Evolutionary conservation across 2,329 filamentous ascomycete genomes (phyloP).

Genomic region (Diaporthe batatas): DNA sequence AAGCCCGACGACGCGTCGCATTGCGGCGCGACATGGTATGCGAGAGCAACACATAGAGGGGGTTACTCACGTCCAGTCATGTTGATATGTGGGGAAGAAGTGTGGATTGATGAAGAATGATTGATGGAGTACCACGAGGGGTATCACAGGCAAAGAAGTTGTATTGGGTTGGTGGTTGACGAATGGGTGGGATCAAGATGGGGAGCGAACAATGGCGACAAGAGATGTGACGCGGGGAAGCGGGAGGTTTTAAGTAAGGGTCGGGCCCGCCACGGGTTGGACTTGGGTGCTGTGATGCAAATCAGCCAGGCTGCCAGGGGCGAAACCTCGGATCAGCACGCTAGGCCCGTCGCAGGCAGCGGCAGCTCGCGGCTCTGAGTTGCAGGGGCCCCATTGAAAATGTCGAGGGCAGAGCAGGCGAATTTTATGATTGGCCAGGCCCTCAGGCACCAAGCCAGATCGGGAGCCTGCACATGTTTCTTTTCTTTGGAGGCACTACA

Average conservation of each 20-base stretch:
- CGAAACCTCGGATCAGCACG: conserved; percentile 35
- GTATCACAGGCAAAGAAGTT: conserved; percentile 31
- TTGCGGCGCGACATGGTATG: not conserved
- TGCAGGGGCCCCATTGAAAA: conserved; percentile 10
- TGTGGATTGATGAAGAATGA: conserved; percentile 42
- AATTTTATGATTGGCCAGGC: conserved; percentile 35
- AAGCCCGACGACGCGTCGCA: conserved; percentile 8
- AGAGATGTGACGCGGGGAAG: conserved; percentile 41
- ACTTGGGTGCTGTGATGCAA: conserved; percentile 20
- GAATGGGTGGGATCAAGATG: conserved; percentile 37
- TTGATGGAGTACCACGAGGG: conserved; percentile 10
- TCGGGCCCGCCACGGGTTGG: conserved; percentile 21
- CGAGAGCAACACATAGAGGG: not conserved
- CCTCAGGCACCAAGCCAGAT: not conserved
- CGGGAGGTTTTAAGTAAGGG: conserved; percentile 41
- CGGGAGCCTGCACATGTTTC: not conserved
- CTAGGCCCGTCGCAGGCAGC: conserved; percentile 16
- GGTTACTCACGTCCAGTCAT: conserved; percentile 55
- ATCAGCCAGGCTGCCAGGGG: conserved; percentile 34
- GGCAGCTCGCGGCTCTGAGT: not conserved
- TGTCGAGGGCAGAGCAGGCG: not conserved
- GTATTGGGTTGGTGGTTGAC: conserved; percentile 45
- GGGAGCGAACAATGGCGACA: conserved; percentile 35
- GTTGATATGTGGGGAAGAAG: conserved; percentile 43
- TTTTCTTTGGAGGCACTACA: not conserved